Evolutionary conservation across 2,329 filamentous ascomycete genomes (phyloP), one percentile per base, ranked within the genome.

Genomic region (Colletotrichum sp.): DNA sequence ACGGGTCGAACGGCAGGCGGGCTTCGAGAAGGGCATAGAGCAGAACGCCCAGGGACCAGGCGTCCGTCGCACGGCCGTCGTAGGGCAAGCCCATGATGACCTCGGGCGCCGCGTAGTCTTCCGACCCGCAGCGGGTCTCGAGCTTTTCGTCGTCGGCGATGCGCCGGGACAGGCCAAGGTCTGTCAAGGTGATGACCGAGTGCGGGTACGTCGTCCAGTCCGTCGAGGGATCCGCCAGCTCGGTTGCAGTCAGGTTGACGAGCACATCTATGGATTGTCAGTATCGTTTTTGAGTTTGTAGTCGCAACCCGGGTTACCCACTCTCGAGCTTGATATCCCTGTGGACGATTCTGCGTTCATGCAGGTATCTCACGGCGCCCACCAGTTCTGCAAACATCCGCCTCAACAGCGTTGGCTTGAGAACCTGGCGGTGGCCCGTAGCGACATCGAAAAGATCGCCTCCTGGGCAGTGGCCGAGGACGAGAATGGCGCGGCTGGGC

Each of bases 251-350:
- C 64, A 98, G 89, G 82, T 98, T 98, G 80, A 98, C 94, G 34
- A 99, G 92, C 56, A 98, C 95, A 84, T 98, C 95, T 97, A 81
- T 30, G 8, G 16, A 71, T 60, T 28, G 56, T 78, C 66, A 79
- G 75, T 28, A 66, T 30, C 22, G 30, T 28, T 32, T 70, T 66
- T 18, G 22, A 18, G 12, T 34, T 18, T 36, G 10, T 2, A 8
- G 13, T 25, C 8, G 5, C 22, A 27, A 15, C 32, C 22, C 12
- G 58, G 34, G n/a, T 27, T 34, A 89, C 93, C 86, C 90, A 97
- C 95, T 91, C 88, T 99, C 97, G 75, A 99, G 93, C 86, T 99
- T 99, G 85, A 99, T 97, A 84, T 99, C 97, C 76, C 97, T 93
- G 83, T 99, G 97, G 70, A 98, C 96, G 82, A 99, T 98, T 79